Evolutionary conservation across 2,329 filamentous ascomycete species (phyloP).

Genomic region (Aspergillus pseudoglaucus): DNA sequence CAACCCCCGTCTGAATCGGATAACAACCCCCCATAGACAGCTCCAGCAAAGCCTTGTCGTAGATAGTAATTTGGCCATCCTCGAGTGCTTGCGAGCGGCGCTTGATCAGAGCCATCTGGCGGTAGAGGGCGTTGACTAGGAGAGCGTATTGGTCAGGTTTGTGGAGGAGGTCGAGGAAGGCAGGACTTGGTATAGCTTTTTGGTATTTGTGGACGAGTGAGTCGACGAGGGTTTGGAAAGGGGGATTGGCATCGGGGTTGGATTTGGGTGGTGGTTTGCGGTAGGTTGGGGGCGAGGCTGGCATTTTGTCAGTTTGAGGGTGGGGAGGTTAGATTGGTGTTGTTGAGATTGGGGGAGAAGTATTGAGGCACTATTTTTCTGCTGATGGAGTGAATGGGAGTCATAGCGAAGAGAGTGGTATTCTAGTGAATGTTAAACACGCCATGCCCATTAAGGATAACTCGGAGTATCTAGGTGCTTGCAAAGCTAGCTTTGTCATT

Average conservation of each 20-base stretch:
- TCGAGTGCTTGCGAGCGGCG: constrained; percentile 29
- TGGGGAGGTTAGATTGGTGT: background rate
- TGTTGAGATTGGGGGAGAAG: background rate
- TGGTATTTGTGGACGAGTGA: constrained; percentile 23
- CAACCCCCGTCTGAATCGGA: constrained; percentile 22
- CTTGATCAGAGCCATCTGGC: constrained; percentile 29
- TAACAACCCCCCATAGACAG: constrained; percentile 28
- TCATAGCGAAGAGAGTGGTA: no score
- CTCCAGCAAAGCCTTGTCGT: constrained; percentile 33
- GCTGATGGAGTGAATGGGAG: no score
- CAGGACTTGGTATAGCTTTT: constrained; percentile 19
- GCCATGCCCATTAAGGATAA: no score
- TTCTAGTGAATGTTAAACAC: background rate
- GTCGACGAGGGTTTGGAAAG: constrained; percentile 9
- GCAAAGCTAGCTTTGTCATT: no score
- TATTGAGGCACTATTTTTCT: background rate
- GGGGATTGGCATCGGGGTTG: background rate
- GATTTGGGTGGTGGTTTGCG: background rate
- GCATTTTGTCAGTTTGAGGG: background rate
- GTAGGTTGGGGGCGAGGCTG: background rate
- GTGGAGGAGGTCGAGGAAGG: constrained; percentile 25
- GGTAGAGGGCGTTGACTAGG: constrained; percentile 28
- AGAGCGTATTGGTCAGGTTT: constrained; percentile 14
- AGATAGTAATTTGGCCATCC: constrained; percentile 34
- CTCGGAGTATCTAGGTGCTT: no score